Evolutionary conservation across 1,284 basidiomycete species (phyloP).

Genomic region (Ustilago lituana): DNA sequence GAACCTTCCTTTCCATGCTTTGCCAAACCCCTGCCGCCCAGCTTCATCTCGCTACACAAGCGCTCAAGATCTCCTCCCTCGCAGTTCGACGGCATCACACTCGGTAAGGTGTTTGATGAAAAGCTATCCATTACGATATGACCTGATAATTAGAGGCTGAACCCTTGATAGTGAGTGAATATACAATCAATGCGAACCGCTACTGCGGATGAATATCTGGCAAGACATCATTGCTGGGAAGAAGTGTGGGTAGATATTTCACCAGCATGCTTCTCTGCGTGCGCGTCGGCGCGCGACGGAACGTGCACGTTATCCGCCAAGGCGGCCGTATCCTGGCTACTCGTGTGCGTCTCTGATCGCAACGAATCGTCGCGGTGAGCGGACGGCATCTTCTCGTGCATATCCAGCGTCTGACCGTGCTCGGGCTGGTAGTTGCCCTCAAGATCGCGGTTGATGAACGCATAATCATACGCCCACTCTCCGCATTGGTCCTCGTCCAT

Average conservation of each 20-base stretch:
- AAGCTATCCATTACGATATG: neutral
- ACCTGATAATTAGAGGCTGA: neutral
- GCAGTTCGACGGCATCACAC: no score
- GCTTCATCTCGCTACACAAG: no score
- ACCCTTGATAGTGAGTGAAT: neutral
- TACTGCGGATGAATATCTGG: no score
- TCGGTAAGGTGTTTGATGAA: no score
- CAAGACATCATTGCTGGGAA: no score
- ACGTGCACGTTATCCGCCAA: slow-evolving; percentile 1
- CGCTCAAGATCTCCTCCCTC: no score
- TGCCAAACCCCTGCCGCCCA: no score
- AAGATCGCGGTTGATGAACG: slow-evolving; percentile 58
- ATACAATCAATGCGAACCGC: slow-evolving; percentile 5
- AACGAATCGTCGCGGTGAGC: slow-evolving; percentile 24
- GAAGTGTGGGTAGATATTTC: no score
- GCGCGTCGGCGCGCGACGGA: neutral
- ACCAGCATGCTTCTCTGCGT: neutral
- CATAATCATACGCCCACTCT: slow-evolving; percentile 69
- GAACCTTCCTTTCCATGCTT: no score
- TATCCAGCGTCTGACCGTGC: slow-evolving; percentile 49
- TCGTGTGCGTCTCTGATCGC: slow-evolving; percentile 6
- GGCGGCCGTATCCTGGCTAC: slow-evolving; percentile 13
- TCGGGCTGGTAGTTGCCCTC: slow-evolving; percentile 58
- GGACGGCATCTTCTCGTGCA: slow-evolving; percentile 48
- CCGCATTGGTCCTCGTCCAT: slow-evolving; percentile 79